These are phyloP conservation scores for Umbelopsis isabellina DNA, from an alignment of 192 early-diverging fungal species.

Conservation along the genomic window DNA sequence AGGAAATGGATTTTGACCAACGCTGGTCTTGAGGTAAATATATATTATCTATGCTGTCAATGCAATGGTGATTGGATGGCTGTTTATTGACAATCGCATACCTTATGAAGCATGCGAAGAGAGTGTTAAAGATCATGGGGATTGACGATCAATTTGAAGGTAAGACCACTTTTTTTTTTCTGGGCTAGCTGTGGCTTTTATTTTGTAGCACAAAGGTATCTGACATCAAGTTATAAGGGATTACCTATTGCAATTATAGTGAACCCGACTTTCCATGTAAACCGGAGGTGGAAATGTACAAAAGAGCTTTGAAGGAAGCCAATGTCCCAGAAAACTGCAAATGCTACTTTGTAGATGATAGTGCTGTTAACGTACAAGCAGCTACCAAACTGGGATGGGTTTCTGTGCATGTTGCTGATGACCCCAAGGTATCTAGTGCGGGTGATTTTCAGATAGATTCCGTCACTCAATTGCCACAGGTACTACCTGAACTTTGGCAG, in stretches of 20 bases:
- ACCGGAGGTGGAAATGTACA: conserved; percentile 56
- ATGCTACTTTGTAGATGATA: conserved; percentile 83
- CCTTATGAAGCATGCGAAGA: conserved; percentile 59
- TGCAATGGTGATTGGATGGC: background rate
- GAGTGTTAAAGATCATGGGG: conserved; percentile 64
- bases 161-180: conserved; percentile 8
- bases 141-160: conserved; percentile 77
- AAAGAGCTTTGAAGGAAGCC: conserved; percentile 69
- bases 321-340: conserved; percentile 54
- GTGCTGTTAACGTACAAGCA: conserved; percentile 63
- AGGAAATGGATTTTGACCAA: conserved; percentile 84
- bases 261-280: conserved; percentile 75
- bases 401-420: conserved; percentile 51
- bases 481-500: conserved; percentile 64
- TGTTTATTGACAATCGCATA: conserved; percentile 5
- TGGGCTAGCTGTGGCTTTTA: background rate
- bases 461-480: conserved; percentile 63
- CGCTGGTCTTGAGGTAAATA: conserved; percentile 61
- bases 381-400: conserved; percentile 58
- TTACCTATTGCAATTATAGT: conserved; percentile 76
- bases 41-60: background rate
- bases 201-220: background rate
- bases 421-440: conserved; percentile 41
- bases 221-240: conserved; percentile 68
- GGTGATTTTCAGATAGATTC: conserved; percentile 62